phyloP scores from a whole-genome alignment of 2,329 filamentous ascomycete genomes.

The Colletotrichum cereale region DNA sequence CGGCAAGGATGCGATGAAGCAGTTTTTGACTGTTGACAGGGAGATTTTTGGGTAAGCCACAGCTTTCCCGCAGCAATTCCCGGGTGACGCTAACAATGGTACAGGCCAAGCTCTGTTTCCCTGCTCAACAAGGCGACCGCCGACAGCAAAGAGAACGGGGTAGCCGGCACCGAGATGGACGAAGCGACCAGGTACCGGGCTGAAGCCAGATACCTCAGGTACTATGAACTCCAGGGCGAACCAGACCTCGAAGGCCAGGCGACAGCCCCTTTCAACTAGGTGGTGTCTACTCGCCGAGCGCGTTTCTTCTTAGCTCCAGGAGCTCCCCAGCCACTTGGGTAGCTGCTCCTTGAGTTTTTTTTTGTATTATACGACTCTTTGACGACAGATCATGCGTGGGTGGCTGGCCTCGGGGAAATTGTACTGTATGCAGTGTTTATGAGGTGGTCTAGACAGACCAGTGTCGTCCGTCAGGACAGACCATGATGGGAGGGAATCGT shows the following conservation, averaged over 20 bases:
- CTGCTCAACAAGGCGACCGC: conserved; percentile 54
- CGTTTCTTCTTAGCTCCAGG: conserved; percentile 28
- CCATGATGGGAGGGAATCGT: conserved; percentile 12
- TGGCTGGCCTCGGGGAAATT: conserved; percentile 23
- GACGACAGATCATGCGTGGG: conserved; percentile 32
- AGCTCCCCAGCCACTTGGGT: conserved; percentile 9
- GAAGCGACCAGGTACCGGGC: conserved; percentile 64
- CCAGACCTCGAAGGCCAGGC: conserved; percentile 61
- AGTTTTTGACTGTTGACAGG: conserved; percentile 85
- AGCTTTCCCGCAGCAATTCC: not conserved
- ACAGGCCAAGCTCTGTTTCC: conserved; percentile 61
- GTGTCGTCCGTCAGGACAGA: conserved; percentile 9
- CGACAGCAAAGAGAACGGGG: conserved; percentile 61
- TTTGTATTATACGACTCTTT: conserved; percentile 39
- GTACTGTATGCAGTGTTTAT: conserved; percentile 36
- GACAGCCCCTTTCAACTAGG: conserved; percentile 64
- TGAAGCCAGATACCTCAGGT: conserved; percentile 63
- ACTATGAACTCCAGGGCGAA: conserved; percentile 65
- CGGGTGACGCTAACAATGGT: not conserved
- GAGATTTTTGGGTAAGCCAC: conserved; percentile 85
- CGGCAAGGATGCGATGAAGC: conserved; percentile 84
- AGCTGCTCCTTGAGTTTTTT: conserved; percentile 20
- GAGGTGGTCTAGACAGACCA: conserved; percentile 31
- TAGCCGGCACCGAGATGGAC: conserved; percentile 60
- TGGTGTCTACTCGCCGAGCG: not conserved